Evolutionary conservation across 2,329 filamentous ascomycete genomes (phyloP), one percentile per base, ranked within the genome.

Genomic region (Colletotrichum spinosum): DNA sequence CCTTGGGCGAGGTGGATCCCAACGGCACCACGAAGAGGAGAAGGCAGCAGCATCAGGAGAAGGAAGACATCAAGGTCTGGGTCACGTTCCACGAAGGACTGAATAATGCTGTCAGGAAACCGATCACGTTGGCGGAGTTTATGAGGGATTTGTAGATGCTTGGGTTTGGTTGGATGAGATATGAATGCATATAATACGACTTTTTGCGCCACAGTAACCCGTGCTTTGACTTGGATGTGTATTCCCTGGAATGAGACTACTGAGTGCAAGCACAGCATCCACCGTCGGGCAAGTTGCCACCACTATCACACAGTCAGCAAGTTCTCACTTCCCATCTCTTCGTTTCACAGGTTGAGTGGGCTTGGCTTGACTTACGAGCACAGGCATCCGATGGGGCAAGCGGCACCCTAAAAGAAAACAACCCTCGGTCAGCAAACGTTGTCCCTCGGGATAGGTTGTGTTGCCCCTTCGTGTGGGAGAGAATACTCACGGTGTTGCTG

Each of bases 71-170:
- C 60, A 83, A 90, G 71, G 91, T 94, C 4, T 97, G 94, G 94
- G 89, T 97, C 46, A 95, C 88, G 68, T 97, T 90, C 76, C 90
- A 97, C 72, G 94, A 97, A 79, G 94, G 94, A 0, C 89, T 93
- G 75, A 96, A 93, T 60, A 97, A 97, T 83, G 94, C 94, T 10
- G 94, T 97, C 67, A 86, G 92, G 76, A 97, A 97, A 76, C 92
- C 93, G 2, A 89, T 97, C 67, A 92, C 92, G 8, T 76, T 97
- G 75, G 85, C 87, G 67, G 94, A 97, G 76, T 86, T 97, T 71
- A 79, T 97, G 83, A 84, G 60, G 90, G 87, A 3, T 73, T 94
- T 63, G 91, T 77, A 49, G 38, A 33, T 37, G 33, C 35, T 49
- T 37, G 41, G n/a, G 5, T 17, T 39, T 12, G 42, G 11, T 33